Evolutionary conservation across 2,329 filamentous ascomycete species (phyloP), one percentile per base, ranked within the genome.

Genomic region (Talaromyces sp.): DNA sequence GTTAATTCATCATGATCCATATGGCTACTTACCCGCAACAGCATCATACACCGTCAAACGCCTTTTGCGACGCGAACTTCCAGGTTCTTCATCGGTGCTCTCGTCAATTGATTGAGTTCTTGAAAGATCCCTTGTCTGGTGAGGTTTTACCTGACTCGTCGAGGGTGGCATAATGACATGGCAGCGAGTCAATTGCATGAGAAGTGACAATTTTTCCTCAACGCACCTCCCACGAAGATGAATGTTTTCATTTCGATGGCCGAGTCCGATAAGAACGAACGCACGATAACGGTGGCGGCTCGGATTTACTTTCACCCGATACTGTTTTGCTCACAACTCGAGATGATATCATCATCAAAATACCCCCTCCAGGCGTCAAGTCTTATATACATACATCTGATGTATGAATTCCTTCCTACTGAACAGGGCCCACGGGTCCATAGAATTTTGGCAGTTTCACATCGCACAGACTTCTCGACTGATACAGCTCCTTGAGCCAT

Each of bases 331-430:
- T 22, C 13, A 34, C 31, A 19, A 36, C n/a, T 36, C n/a, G 10
- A 17, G 13, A 63, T 63, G 61, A 63, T 63, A 63, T 63, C 61
- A 63, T 56, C 34, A 25, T 10, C n/a, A 19, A 43, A 22, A 36
- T n/a, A 5, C 38, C 1, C 22, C 8, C 1, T 31, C 8, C 29
- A 15, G 1, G 19, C 17, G 5, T 40, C 10, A 2, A 29, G 8
- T 53, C 45, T 49, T n/a, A 27, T 5, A 38, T 60, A 43, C 19
- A 38, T 38, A 61, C 69, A 77, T 49, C 60, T 63, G 45, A 89
- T 90, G 87, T 82, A 94, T 92, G 88, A 89, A 91, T 87, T 82
- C 86, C 75, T 88, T 89, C 76, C 82, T 96, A 67, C 83, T 95
- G 77, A 88, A 91, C 76, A 89, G 92, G 79, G 88, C 91, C 75